These are phyloP conservation scores for Candida tetrigidarum DNA, from an alignment of 1,139 yeast genomes.

Conservation along the genomic window DNA sequence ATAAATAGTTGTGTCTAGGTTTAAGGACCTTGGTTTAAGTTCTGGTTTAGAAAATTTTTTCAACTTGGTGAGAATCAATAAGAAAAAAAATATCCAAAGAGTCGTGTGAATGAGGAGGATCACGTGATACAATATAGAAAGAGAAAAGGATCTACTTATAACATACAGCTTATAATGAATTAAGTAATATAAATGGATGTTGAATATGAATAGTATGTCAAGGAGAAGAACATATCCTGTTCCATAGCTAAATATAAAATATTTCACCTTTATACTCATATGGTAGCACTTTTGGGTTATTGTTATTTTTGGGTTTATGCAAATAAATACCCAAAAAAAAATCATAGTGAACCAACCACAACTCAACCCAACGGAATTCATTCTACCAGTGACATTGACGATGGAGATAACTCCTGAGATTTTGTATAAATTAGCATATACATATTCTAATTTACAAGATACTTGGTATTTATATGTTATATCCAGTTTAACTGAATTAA, in stretches of 20 bases:
- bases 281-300: no score
- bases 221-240: no score
- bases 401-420: slow-evolving; percentile 59
- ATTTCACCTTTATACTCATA: no score
- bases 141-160: no score
- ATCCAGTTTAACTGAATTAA: slow-evolving; percentile 79
- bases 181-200: no score
- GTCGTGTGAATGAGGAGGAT: not conserved
- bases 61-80: not conserved
- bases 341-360: no score
- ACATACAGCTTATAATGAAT: no score
- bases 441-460: slow-evolving; percentile 44
- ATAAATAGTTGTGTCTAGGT: not conserved
- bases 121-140: not conserved
- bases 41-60: not conserved
- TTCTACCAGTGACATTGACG: not conserved
- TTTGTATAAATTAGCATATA: slow-evolving; percentile 58
- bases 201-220: no score
- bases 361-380: not conserved
- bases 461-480: slow-evolving; percentile 58
- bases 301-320: no score
- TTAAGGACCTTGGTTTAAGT: no score
- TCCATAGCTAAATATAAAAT: no score
- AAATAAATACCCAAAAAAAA: no score
- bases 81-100: not conserved